phyloP scores from a whole-genome alignment of 2,329 filamentous ascomycete species.

The Juglanconis sp. region DNA sequence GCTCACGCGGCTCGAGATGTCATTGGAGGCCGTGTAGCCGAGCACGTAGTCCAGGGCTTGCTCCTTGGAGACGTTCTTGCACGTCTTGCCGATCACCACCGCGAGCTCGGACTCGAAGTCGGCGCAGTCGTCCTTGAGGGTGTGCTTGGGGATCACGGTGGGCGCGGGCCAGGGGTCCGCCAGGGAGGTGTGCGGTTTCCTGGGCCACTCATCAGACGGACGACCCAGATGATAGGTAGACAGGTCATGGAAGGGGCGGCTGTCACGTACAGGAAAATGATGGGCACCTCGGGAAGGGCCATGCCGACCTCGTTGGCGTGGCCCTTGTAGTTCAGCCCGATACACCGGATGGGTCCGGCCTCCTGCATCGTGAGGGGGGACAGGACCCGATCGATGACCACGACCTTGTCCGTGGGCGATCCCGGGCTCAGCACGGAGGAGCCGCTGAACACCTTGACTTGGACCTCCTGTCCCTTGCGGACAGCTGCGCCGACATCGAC shows the following conservation, averaged over 20 bases:
- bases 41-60: conserved; percentile 59
- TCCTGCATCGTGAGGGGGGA: conserved; percentile 47
- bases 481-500: conserved; percentile 58
- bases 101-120: conserved; percentile 61
- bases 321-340: conserved; percentile 54
- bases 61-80: conserved; percentile 53
- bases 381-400: conserved; percentile 45
- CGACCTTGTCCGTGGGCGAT: conserved; percentile 43
- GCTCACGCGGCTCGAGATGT: conserved; percentile 57
- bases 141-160: conserved; percentile 51
- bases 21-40: conserved; percentile 56
- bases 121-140: conserved; percentile 49
- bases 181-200: conserved; percentile 52
- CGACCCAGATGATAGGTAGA: too few species aligned
- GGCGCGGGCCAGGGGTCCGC: conserved; percentile 52
- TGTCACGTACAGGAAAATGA: conserved; percentile 44
- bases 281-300: conserved; percentile 50
- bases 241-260: neutral
- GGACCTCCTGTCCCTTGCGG: conserved; percentile 53
- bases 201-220: conserved; percentile 15
- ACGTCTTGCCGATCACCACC: conserved; percentile 49
- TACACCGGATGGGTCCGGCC: conserved; percentile 56
- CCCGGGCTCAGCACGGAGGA: conserved; percentile 55
- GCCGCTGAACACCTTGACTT: conserved; percentile 55
- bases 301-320: conserved; percentile 52